Percentiles rank a stretch among this genome's conserved stretches.
These are phyloP conservation scores for Cryomyces minteri DNA, from an alignment of 495 filamentous ascomycete genomes.

Conservation along the genomic window DNA sequence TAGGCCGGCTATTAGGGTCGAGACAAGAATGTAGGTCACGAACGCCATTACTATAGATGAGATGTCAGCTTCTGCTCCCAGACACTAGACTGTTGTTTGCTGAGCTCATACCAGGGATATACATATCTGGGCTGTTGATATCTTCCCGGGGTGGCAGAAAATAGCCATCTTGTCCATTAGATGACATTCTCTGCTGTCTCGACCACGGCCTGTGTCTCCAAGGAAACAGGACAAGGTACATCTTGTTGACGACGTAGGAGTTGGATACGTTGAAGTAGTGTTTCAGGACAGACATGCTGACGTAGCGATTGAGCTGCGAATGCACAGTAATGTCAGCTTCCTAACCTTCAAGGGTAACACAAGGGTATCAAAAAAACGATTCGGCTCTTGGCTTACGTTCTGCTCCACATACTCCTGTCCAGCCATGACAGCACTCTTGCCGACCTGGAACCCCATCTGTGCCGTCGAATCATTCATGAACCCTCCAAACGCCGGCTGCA, in stretches of 20 bases:
- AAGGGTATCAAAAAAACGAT: neutral
- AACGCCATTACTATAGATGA: conserved; percentile 49
- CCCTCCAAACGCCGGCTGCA: conserved; percentile 60
- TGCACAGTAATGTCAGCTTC: neutral
- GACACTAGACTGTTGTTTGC: neutral
- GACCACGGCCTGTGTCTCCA: conserved; percentile 98
- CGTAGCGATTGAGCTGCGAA: conserved; percentile 69
- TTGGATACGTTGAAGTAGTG: conserved; percentile 29
- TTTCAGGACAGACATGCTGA: conserved; percentile 45
- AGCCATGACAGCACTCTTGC: conserved; percentile 72
- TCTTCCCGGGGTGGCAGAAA: conserved; percentile 93
- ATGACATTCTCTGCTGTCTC: conserved; percentile 40
- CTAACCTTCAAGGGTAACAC: neutral
- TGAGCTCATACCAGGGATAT: conserved; percentile 46
- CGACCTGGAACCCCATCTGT: conserved; percentile 88
- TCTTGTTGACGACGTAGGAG: conserved; percentile 21
- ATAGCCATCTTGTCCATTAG: conserved; percentile 46
- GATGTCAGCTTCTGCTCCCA: too few species aligned
- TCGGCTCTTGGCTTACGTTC: conserved; percentile 37
- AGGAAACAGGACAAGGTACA: conserved; percentile 77
- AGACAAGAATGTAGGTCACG: conserved; percentile 91
- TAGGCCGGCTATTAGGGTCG: conserved; percentile 73
- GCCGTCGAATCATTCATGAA: conserved; percentile 96
- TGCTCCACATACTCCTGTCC: conserved; percentile 87
- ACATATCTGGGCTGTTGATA: conserved; percentile 96